Evolutionary conservation across 2,329 filamentous ascomycete species (phyloP), one percentile per base, ranked within the genome.

Genomic region (Zymoseptoria tritici): DNA sequence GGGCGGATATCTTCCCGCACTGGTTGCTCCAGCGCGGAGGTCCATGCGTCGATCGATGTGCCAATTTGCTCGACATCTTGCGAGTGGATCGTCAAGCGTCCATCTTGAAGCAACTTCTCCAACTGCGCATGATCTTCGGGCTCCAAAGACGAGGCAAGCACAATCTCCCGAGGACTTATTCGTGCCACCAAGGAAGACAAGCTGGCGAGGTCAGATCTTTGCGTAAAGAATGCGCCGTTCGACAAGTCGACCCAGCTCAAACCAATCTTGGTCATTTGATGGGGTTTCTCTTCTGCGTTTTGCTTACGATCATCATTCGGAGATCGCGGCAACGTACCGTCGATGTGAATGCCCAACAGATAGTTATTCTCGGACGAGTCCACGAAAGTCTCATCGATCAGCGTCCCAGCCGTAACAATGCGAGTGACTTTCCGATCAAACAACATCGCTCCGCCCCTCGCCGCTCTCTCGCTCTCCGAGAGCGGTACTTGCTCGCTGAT

Each of bases 351-450:
- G 46, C 90, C 87, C 72, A 97, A 83, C 36, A 97, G 81, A 73
- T 93, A 99, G 72, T 97, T 97, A 75, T 94, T 97, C 68, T 90
- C 86, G 71, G 89, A 93, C 1, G 91, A 90, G 72, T 97, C 90
- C 80, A 99, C 91, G 74, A 97, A 99, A 68, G 91, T 92, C 76
- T 99, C 94, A 74, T 99, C 94, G 66, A 99, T 96, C 57, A 99
- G 79, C 1, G 94, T 99, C 20, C 94, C 94, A 1, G 94, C 91
- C 0, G 94, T 97, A 70, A 99, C 85, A 66, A 99, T 87, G 59
- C 94, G 86, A 19, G 90, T 84, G 13, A 99, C 91, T 66, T 81
- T 86, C 24, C 94, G 87, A 72, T 95, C 89, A 73, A 94, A 95
- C 79, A 93, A 80, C 64, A 93, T 77, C 3, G 90, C 91, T 13